These are phyloP conservation scores for Hypomontagnella submonticulosa DNA, from an alignment of 495 filamentous ascomycete species.

Conservation along the genomic window DNA sequence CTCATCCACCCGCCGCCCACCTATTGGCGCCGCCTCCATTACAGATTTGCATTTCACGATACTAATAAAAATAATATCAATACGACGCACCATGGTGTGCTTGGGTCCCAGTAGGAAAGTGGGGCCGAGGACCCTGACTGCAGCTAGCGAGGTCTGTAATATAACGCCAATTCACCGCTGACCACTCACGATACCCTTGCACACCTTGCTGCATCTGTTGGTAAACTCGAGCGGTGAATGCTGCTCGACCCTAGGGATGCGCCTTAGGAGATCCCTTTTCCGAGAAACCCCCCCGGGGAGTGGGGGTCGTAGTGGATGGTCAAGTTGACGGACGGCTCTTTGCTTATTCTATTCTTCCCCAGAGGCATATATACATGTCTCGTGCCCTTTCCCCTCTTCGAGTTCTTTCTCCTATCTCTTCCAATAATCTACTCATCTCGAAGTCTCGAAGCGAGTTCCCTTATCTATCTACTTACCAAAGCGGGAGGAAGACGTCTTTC, in stretches of 20 bases:
- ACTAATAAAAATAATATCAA: constrained; percentile 1
- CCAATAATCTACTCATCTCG: constrained; percentile 10
- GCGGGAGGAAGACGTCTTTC: constrained; percentile 32
- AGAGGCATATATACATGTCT: constrained; percentile 32
- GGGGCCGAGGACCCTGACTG: constrained; percentile 42
- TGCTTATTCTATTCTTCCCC: constrained; percentile 19
- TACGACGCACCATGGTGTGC: constrained; percentile 27
- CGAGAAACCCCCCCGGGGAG: constrained; percentile 14
- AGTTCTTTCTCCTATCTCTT: constrained; percentile 7
- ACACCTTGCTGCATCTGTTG: constrained; percentile 19
- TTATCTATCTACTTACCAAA: constrained; percentile 11
- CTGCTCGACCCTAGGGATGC: too few species aligned
- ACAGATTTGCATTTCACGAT: constrained; percentile 33
- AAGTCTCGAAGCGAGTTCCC: not conserved
- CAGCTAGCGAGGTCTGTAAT: constrained; percentile 32
- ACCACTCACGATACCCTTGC: constrained; percentile 37
- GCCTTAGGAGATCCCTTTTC: constrained; percentile 24
- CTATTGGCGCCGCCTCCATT: constrained; percentile 17
- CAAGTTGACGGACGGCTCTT: constrained; percentile 14
- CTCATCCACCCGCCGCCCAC: constrained; percentile 3
- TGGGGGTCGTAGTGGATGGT: constrained; percentile 27
- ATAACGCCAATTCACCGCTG: constrained; percentile 28
- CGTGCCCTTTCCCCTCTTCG: constrained; percentile 17
- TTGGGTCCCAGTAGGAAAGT: constrained; percentile 37
- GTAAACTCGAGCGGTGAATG: constrained; percentile 34